Percentiles rank a stretch among this genome's conserved stretches.
Evolutionary conservation across 139 green algal species (phyloP).

Genomic region (Coccomyxa sp.): DNA sequence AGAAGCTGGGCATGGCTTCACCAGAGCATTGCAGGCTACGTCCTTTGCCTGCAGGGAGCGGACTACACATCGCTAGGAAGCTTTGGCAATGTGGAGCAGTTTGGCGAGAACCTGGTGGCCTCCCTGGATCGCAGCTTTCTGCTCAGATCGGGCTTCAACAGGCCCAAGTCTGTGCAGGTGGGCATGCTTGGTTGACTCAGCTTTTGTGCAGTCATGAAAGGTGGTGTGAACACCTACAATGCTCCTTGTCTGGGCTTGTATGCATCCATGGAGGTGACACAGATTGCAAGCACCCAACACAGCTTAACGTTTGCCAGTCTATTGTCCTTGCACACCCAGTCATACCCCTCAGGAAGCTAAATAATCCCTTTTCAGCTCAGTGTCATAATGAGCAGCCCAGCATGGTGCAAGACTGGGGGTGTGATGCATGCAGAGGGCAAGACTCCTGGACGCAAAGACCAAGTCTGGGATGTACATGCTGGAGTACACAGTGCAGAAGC

Average conservation of each 20-base stretch:
- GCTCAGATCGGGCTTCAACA: not conserved
- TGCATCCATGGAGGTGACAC: too few species aligned
- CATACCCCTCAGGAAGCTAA: not conserved
- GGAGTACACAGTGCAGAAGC: constrained; percentile 45
- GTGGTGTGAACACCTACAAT: too few species aligned
- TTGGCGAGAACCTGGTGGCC: constrained; percentile 41
- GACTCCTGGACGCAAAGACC: constrained; percentile 24
- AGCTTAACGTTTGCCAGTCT: too few species aligned
- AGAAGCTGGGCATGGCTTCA: too few species aligned
- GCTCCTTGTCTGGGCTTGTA: too few species aligned
- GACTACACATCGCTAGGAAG: constrained; percentile 41
- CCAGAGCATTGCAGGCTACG: too few species aligned
- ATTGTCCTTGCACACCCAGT: not conserved
- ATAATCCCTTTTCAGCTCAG: not conserved
- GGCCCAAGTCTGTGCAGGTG: not conserved
- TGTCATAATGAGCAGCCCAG: too few species aligned
- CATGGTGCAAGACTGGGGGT: not conserved
- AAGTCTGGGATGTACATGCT: constrained; percentile 29
- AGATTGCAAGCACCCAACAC: too few species aligned
- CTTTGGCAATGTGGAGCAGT: constrained; percentile 43
- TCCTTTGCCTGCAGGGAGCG: too few species aligned
- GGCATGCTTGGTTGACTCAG: not conserved
- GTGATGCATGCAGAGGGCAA: constrained; percentile 27
- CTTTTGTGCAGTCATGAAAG: not conserved
- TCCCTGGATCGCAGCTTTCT: constrained; percentile 44